phyloP scores from a whole-genome alignment of 768 basidiomycete species.

The Wakefieldia striispora region DNA sequence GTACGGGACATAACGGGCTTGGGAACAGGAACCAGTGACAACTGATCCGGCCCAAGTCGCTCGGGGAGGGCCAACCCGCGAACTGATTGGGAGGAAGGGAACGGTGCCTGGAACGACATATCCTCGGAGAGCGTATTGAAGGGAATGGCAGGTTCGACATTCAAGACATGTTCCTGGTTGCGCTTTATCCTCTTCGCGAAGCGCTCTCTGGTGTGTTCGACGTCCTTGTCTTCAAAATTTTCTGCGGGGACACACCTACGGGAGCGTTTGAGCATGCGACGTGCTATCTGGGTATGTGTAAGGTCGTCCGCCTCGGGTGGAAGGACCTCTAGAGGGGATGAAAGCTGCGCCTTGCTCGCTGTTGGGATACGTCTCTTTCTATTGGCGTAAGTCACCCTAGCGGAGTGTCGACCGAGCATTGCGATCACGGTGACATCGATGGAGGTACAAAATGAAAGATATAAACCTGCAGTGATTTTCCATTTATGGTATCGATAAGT shows the following conservation, averaged over 20 bases:
- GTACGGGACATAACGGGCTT: slow-evolving; percentile 37
- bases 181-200: slow-evolving; percentile 35
- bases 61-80: slow-evolving; percentile 24
- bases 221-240: slow-evolving; percentile 20
- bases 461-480: background rate
- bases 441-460: background rate
- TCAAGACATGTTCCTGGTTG: slow-evolving; percentile 12
- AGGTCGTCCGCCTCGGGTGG: slow-evolving; percentile 31
- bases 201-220: slow-evolving; percentile 19
- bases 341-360: slow-evolving; percentile 9
- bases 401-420: slow-evolving; percentile 18
- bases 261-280: slow-evolving; percentile 47
- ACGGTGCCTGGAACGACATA: slow-evolving; percentile 28
- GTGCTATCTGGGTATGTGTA: slow-evolving; percentile 40
- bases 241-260: slow-evolving; percentile 34
- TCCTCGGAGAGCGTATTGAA: slow-evolving; percentile 8
- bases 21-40: slow-evolving; percentile 44
- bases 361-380: slow-evolving; percentile 25
- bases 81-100: slow-evolving; percentile 20
- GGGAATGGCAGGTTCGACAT: slow-evolving; percentile 1
- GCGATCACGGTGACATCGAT: background rate
- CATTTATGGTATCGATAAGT: background rate
- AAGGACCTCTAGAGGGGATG: slow-evolving; percentile 31
- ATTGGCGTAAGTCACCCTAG: slow-evolving; percentile 33
- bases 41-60: slow-evolving; percentile 28